Evolutionary conservation across 371 early-diverging fungal species (phyloP), one percentile per base, ranked within the genome.

Genomic region (Mortierella sp.): DNA sequence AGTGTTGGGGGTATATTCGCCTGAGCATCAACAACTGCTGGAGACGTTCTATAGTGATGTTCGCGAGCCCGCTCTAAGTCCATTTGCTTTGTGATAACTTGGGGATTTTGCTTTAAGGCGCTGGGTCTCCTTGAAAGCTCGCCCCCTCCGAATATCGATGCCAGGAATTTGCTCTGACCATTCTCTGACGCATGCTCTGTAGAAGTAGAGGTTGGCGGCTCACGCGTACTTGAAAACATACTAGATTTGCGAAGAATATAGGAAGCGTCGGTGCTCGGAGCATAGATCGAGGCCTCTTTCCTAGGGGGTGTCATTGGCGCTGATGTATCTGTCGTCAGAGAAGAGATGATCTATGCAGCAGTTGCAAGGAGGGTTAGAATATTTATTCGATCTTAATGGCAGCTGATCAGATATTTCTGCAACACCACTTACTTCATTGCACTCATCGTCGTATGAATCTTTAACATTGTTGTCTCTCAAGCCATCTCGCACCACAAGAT

Each of bases 401-500:
- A 4, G 15, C 10, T 28, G 22, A 10, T 55, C 28, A 28, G 28
- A 13, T 9, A n/a, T 55, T 13, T 28, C 3, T 9, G 16, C 32
- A 16, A 6, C 19, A 13, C 8, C 19, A 28, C 55, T 28, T 55
- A 55, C 55, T 55, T 55, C 55, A 32, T 55, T 28, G 19, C 16
- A 55, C 28, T 10, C 32, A 13, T 22, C 32, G 4, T 32, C 32
- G 3, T 55, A 32, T 3, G 28, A 55, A 10, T 32, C 43, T 43
- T 10, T 15, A 43, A 15, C 43, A 13, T 43, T 7, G 61, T 4
- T 5, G 15, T 10, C 32, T 33, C 11, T 15, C 40, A 33, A 10
- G 22, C 36, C 24, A 21, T 19, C 57, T 9, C 33, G 24, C 47
- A 55, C 33, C 19, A 63, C 57, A 21, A 69, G 70, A 28, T 63